Evolutionary conservation across 495 filamentous ascomycete species (phyloP), one percentile per base, ranked within the genome.

Genomic region (Bathelium albidoporum): DNA sequence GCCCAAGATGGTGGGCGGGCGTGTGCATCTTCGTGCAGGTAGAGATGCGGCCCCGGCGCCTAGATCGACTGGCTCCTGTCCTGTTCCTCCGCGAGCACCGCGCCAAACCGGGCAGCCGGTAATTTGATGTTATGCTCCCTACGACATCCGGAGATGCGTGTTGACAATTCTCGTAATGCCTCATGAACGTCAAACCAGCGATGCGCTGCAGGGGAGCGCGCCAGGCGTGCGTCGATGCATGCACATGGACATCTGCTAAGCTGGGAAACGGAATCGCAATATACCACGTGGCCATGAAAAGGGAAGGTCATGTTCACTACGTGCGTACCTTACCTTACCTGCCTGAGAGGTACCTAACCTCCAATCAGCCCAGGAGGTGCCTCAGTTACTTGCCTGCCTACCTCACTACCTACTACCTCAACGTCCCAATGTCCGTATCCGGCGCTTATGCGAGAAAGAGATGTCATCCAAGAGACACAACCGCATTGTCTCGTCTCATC

Each of bases 101-200:
- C 49, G 49, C 49, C 49, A 55, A 55, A 28, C 49, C 49, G 24
- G 24, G 49, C 49, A 55, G 49, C 16, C 49, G 49, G 49, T 55
- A 55, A 55, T 55, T 55, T 55, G 49, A 55, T 55, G 49, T 55
- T 55, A 26, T 55, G 49, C 49, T n/a, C 22, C 49, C 9, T 29
- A 29, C 7, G 49, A 55, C 49, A 20, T 11, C 49, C 24, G 49
- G 22, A 5, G 49, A n/a, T 29, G 26, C 16, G 49, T 24, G n/a
- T 26, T 29, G 22, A 55, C 49, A 26, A 55, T 55, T 55, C 49
- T 55, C 49, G 49, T 55, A 24, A 55, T 55, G 22, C 49, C n/a
- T 55, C 49, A 55, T 55, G 49, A 55, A 55, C 29, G 49, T 55
- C 49, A 55, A 55, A 55, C 49, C 49, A 16, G 49, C 49, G 49